These are phyloP conservation scores for Jatropha curcas DNA, from an alignment of 345 rosid species.

Conservation along the genomic window DNA sequence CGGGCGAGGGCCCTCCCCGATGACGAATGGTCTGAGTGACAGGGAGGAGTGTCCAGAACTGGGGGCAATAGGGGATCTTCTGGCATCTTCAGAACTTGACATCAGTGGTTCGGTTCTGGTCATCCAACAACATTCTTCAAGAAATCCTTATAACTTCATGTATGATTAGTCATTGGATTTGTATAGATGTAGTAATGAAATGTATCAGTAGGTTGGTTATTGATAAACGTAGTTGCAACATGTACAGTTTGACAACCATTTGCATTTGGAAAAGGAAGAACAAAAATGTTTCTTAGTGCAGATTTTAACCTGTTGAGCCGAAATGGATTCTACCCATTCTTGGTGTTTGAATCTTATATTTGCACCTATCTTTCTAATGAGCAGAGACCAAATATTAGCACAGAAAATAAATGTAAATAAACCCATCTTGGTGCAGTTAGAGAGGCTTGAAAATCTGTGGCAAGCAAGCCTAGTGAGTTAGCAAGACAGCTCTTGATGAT, in stretches of 20 bases:
- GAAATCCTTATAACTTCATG: background rate
- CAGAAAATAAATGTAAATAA: too few relatives aligned
- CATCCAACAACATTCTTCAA: constrained; percentile 52
- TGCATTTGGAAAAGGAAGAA: too few relatives aligned
- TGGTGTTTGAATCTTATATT: too few relatives aligned
- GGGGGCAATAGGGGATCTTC: constrained; percentile 63
- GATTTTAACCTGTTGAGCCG: too few relatives aligned
- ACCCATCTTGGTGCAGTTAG: too few relatives aligned
- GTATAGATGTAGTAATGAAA: background rate
- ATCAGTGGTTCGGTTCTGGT: constrained; percentile 61
- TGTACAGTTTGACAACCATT: constrained; percentile 4
- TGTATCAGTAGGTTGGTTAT: background rate
- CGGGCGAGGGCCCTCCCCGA: constrained; percentile 40
- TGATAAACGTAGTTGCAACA: background rate
- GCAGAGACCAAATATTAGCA: too few relatives aligned
- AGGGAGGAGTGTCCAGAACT: constrained; percentile 95
- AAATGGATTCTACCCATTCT: too few relatives aligned
- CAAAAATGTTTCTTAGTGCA: too few relatives aligned
- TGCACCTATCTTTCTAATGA: too few relatives aligned
- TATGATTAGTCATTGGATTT: background rate
- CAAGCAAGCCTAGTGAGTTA: too few relatives aligned
- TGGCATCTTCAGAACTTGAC: constrained; percentile 61
- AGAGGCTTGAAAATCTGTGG: too few relatives aligned
- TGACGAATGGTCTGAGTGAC: constrained; percentile 70
- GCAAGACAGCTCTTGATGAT: too few relatives aligned